Conservation (phyloP, 1,284 basidiomycete species). For the Ganoderma lingzhi region DNA sequence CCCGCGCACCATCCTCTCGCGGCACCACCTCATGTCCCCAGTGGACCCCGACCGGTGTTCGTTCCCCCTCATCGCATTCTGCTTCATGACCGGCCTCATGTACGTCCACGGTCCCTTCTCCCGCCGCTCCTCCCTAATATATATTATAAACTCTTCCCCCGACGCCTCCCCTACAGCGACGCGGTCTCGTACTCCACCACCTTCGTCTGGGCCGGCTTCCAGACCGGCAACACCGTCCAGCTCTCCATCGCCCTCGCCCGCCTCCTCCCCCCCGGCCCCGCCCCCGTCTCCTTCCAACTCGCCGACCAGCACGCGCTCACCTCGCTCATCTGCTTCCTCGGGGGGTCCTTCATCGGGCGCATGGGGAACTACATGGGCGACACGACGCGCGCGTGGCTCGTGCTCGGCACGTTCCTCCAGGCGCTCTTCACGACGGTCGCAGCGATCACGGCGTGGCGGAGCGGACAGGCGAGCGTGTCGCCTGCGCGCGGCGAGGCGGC, state of each 20-base stretch:
- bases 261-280: constrained; percentile 61
- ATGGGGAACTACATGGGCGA: constrained; percentile 75
- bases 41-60: not conserved
- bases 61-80: not conserved
- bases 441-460: constrained; percentile 73
- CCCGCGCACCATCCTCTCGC: not conserved
- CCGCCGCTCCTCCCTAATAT: not conserved
- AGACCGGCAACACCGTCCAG: constrained; percentile 78
- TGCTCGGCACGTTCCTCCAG: constrained; percentile 75
- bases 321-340: constrained; percentile 77
- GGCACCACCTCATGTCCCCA: not conserved
- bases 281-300: constrained; percentile 63
- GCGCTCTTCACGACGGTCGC: constrained; percentile 77
- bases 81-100: constrained; percentile 7
- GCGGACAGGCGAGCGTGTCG: constrained; percentile 60
- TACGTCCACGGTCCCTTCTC: not conserved
- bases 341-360: constrained; percentile 77
- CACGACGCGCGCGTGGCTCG: constrained; percentile 79
- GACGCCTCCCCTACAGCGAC: constrained; percentile 52
- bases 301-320: constrained; percentile 84
- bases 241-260: constrained; percentile 69
- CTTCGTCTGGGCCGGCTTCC: constrained; percentile 89
- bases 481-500: constrained; percentile 61
- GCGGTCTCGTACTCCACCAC: constrained; percentile 83
- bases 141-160: too few relatives aligned